Base-by-base conservation (phyloP, 2,329 filamentous ascomycete species). In the Fusarium setosum region DNA sequence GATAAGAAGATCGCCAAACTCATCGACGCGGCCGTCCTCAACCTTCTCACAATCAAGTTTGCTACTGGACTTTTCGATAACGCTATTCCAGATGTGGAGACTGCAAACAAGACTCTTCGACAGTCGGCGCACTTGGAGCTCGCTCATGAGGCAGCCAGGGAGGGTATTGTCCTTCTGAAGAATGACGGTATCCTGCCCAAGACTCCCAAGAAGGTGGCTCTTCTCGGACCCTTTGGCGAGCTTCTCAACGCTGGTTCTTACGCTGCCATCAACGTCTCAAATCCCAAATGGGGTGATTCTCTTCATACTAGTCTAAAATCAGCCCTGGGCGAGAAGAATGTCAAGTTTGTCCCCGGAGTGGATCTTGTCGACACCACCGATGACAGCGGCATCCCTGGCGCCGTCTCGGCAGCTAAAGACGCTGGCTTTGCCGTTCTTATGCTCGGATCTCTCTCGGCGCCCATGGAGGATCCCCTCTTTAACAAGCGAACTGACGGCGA, bases 151-250 rank as follows among this genome's bases (percentile, higher is more conserved):
- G 59, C 62, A n/a, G 63, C 55, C 6, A 53, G 59, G n/a, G 62
- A 68, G 26, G 59, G 57, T 6, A 53, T 89, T 15, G 87, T 90
- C 3, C 81, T 90, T n/a, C 76, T 90, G 35, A 89, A 90, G 76
- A 91, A 91, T 61, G 82, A 88, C 29, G 80, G 82, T 12, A 77
- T 79, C 18, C 74, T 86, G 3, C 78, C 91, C 2, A 87, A 88
- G 6, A 73, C 86, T 7, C 80, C 63, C 1, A 31, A 55, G 6
- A 69, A 66, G 57, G 55, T 55, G 0, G 70, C 59, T 29, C 54
- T 56, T 47, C 60, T 73, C 1, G 69, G 69, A 2, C 64, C 74
- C 6, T 70, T 77, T 52, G 73, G 75, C 4, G 70, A 76, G 15
- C 60, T 68, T 2, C 57, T 67, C 29, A 68, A 68, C 47, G 52